Evolutionary conservation across 441 rosid species (phyloP).

Genomic region (Euphorbia celastroides): DNA sequence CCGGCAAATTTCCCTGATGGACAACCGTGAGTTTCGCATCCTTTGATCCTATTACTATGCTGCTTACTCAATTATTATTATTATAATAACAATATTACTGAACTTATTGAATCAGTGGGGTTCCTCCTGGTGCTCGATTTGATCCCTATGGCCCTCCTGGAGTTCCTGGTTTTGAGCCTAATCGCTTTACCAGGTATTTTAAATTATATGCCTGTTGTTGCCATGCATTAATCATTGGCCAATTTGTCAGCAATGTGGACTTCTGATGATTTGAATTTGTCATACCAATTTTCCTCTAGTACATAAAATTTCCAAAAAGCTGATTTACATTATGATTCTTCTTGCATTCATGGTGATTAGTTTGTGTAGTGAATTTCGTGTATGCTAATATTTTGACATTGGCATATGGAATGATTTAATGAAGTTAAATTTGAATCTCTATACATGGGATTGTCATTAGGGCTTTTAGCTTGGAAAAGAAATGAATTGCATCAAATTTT

Average conservation of each 20-base stretch:
- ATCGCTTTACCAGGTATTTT: slow-evolving; percentile 64
- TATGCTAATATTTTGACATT: neutral
- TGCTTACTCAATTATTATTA: neutral
- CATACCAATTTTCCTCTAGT: neutral
- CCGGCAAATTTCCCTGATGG: slow-evolving; percentile 36
- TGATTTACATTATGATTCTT: too few species aligned
- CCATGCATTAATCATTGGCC: too few species aligned
- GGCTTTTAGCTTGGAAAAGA: too few species aligned
- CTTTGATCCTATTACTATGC: neutral
- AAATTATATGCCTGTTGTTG: too few species aligned
- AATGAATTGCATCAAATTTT: too few species aligned
- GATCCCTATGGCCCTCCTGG: slow-evolving; percentile 89
- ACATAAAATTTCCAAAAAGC: too few species aligned
- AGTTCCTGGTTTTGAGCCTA: slow-evolving; percentile 75
- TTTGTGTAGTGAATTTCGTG: too few species aligned
- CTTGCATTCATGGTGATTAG: neutral
- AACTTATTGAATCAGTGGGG: slow-evolving; percentile 43
- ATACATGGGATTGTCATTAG: too few species aligned
- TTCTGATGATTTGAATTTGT: neutral
- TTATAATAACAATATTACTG: slow-evolving; percentile 4
- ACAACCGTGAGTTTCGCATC: slow-evolving; percentile 46
- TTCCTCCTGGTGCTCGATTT: slow-evolving; percentile 91
- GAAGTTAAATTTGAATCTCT: neutral
- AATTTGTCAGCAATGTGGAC: too few species aligned
- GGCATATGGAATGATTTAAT: neutral